These are phyloP conservation scores for Penicillium frequentans DNA, from an alignment of 2,329 filamentous ascomycete genomes.

Conservation along the genomic window DNA sequence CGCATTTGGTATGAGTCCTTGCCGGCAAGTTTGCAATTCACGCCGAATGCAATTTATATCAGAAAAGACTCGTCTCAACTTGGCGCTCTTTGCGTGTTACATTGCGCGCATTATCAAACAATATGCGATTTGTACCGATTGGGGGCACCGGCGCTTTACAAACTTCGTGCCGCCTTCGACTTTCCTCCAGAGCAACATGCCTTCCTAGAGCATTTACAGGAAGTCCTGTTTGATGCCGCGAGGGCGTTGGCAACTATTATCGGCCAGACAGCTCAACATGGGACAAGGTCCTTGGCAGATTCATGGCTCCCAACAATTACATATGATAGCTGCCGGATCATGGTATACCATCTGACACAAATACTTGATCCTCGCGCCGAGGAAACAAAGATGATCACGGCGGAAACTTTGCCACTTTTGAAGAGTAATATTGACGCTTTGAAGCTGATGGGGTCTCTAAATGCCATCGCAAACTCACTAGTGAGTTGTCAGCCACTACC, in stretches of 20 bases:
- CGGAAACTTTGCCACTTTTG: conserved; percentile 16
- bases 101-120: conserved; percentile 22
- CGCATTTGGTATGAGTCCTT: conserved; percentile 21
- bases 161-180: conserved; percentile 22
- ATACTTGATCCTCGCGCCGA: conserved; percentile 32
- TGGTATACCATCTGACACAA: conserved; percentile 51
- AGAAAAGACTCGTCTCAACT: conserved; percentile 21
- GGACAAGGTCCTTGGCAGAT: conserved; percentile 44
- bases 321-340: conserved; percentile 50
- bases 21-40: conserved; percentile 21
- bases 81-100: conserved; percentile 20
- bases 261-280: conserved; percentile 44
- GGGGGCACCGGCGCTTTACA: conserved; percentile 22
- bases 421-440: conserved; percentile 22
- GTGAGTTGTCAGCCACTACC: not conserved
- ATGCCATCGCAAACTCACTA: conserved; percentile 21
- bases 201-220: conserved; percentile 19
- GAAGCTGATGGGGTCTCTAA: conserved; percentile 21
- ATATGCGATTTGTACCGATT: conserved; percentile 23
- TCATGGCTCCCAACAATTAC: conserved; percentile 49
- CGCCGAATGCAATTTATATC: conserved; percentile 19
- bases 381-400: conserved; percentile 25
- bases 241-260: conserved; percentile 24
- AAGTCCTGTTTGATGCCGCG: conserved; percentile 26
- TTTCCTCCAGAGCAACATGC: conserved; percentile 21